A percentile compares a stretch with the other conserved stretches of the same genome.
These are phyloP conservation scores for Lasiosphaeriaceae sp. DNA, from an alignment of 495 filamentous ascomycete species.

Conservation along the genomic window DNA sequence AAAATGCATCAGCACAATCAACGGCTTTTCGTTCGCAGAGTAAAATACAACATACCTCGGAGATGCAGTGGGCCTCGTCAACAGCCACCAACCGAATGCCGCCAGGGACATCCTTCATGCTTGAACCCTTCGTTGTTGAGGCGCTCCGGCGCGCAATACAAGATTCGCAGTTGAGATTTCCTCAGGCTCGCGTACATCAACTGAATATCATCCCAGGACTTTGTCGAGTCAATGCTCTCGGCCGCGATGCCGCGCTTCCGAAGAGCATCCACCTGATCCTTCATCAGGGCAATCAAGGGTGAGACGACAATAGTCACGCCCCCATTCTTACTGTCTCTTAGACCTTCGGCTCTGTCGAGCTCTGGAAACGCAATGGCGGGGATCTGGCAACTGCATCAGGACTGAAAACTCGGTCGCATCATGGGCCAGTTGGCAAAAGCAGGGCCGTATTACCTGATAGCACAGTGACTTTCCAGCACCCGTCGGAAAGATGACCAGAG, in stretches of 20 bases:
- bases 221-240: conserved; percentile 51
- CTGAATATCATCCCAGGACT: conserved; percentile 42
- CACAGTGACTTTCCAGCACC: conserved; percentile 57
- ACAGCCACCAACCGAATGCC: conserved; percentile 54
- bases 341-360: conserved; percentile 31
- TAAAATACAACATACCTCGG: conserved; percentile 23
- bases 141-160: conserved; percentile 57
- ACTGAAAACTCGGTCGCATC: background rate
- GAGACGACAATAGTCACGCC: conserved; percentile 54
- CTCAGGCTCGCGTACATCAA: conserved; percentile 41
- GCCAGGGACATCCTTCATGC: conserved; percentile 46
- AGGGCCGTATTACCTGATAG: conserved; percentile 39
- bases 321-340: conserved; percentile 14
- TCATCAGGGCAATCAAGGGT: conserved; percentile 56
- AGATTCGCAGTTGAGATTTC: conserved; percentile 42
- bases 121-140: conserved; percentile 57
- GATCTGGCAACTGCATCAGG: conserved; percentile 33
- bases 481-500: conserved; percentile 55
- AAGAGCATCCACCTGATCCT: conserved; percentile 55
- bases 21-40: background rate
- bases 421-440: background rate
- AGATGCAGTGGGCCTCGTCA: conserved; percentile 60
- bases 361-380: conserved; percentile 52
- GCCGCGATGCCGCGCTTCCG: conserved; percentile 43
- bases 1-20: background rate